phyloP scores from a whole-genome alignment of 805 yeast genomes.

The Saturnispora saitoi region DNA sequence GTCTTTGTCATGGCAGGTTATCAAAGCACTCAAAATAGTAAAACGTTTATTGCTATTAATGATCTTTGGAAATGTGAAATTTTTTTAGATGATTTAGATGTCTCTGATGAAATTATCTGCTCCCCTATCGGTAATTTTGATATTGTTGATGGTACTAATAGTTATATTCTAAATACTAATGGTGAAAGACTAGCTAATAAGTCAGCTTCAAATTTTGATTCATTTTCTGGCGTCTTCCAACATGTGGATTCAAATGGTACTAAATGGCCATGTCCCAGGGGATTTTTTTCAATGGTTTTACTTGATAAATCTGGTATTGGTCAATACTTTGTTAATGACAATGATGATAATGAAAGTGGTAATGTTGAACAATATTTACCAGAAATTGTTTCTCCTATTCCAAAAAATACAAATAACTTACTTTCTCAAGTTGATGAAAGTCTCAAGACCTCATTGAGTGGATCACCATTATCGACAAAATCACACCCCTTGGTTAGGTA shows the following conservation, averaged over 20 bases:
- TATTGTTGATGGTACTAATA: constrained; percentile 15
- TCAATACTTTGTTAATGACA: constrained; percentile 4
- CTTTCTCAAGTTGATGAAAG: not conserved
- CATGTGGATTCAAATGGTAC: constrained; percentile 12
- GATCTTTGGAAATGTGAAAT: constrained; percentile 29
- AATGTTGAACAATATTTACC: not conserved
- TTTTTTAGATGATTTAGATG: constrained; percentile 27
- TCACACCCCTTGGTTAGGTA: not conserved
- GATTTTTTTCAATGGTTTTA: constrained; percentile 20
- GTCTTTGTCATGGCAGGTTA: constrained; percentile 44
- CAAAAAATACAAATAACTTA: not conserved
- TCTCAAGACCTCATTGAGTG: not conserved
- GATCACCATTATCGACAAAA: constrained; percentile 2
- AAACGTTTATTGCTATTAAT: constrained; percentile 26
- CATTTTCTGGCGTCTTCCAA: constrained; percentile 22
- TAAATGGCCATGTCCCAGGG: constrained; percentile 28
- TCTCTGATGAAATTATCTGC: constrained; percentile 24
- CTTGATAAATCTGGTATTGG: constrained; percentile 14
- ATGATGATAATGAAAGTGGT: not conserved
- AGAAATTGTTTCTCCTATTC: not conserved
- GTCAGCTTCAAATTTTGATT: not conserved
- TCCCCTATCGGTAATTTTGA: constrained; percentile 27
- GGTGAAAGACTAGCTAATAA: constrained; percentile 13
- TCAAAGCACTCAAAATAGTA: constrained; percentile 23
- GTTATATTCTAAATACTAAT: constrained; percentile 14